Conservation (phyloP, 768 basidiomycete genomes). For the Lactifluus pinguis region DNA sequence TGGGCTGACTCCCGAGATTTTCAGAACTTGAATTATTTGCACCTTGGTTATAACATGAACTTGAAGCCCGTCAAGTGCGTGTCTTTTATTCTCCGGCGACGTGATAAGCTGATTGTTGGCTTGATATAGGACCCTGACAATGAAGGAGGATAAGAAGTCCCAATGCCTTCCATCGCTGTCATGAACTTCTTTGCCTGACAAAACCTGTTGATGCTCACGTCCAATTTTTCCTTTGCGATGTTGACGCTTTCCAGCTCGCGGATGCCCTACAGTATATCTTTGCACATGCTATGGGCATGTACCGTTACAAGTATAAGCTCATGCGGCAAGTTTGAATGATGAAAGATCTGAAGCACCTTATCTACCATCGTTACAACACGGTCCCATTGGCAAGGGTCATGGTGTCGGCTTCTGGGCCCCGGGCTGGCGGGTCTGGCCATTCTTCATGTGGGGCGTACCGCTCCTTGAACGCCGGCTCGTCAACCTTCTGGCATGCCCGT, state of each 20-base stretch:
- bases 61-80: conserved; percentile 85
- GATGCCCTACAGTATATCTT: no score
- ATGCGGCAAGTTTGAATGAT: conserved; percentile 99
- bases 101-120: conserved; percentile 14
- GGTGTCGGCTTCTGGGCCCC: conserved; percentile 99
- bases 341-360: conserved; percentile 96
- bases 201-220: conserved; percentile 99
- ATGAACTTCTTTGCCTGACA: conserved; percentile 94
- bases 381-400: conserved; percentile 97
- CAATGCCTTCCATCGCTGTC: conserved; percentile 98
- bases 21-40: conserved; percentile 86
- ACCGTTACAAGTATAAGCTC: conserved; percentile 99
- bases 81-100: not conserved
- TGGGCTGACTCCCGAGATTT: conserved; percentile 1
- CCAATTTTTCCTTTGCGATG: conserved; percentile 95
- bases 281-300: conserved; percentile 98
- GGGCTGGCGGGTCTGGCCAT: conserved; percentile 98
- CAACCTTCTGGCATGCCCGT: conserved; percentile 94
- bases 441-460: conserved; percentile 98
- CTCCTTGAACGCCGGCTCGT: conserved; percentile 95
- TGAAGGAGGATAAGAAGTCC: conserved; percentile 99
- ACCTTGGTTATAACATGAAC: conserved; percentile 98
- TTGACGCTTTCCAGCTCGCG: conserved; percentile 99
- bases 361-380: conserved; percentile 99
- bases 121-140: conserved; percentile 82